Evolutionary conservation across 192 early-diverging fungal species (phyloP).

Genomic region (Podila verticillata): DNA sequence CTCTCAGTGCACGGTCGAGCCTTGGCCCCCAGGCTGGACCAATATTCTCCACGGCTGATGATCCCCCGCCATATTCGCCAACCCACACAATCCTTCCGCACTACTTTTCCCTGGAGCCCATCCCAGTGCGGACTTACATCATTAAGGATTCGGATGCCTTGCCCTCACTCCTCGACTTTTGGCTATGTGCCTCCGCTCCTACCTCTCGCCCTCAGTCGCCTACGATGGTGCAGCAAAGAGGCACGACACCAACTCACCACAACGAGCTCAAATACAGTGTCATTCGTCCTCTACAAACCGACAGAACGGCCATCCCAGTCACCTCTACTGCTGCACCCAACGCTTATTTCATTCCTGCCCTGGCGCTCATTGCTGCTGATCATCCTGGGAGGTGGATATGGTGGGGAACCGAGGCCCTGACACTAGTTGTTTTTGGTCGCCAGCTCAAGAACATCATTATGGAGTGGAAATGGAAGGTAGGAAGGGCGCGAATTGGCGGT

Average conservation of each 20-base stretch:
- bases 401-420: constrained; percentile 42
- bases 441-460: constrained; percentile 39
- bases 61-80: constrained; percentile 44
- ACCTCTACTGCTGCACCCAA: constrained; percentile 10
- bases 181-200: constrained; percentile 16
- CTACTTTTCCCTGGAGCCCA: constrained; percentile 41
- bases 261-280: constrained; percentile 36
- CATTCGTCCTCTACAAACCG: constrained; percentile 35
- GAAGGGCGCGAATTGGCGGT: constrained; percentile 24
- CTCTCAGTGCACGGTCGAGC: neutral
- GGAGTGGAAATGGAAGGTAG: constrained; percentile 47
- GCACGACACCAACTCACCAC: constrained; percentile 5
- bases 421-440: constrained; percentile 46
- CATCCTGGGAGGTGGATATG: constrained; percentile 39
- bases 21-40: neutral
- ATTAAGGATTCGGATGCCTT: constrained; percentile 26
- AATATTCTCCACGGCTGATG: constrained; percentile 13
- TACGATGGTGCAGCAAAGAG: constrained; percentile 15
- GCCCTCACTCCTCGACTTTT: constrained; percentile 37
- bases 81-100: constrained; percentile 45
- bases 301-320: constrained; percentile 24
- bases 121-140: constrained; percentile 30
- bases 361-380: constrained; percentile 25
- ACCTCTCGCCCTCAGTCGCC: constrained; percentile 18
- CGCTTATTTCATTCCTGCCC: constrained; percentile 28